Percentiles rank a stretch among this genome's conserved stretches.
Evolutionary conservation across 345 rosid species (phyloP).

Genomic region (Angophora floribunda): DNA sequence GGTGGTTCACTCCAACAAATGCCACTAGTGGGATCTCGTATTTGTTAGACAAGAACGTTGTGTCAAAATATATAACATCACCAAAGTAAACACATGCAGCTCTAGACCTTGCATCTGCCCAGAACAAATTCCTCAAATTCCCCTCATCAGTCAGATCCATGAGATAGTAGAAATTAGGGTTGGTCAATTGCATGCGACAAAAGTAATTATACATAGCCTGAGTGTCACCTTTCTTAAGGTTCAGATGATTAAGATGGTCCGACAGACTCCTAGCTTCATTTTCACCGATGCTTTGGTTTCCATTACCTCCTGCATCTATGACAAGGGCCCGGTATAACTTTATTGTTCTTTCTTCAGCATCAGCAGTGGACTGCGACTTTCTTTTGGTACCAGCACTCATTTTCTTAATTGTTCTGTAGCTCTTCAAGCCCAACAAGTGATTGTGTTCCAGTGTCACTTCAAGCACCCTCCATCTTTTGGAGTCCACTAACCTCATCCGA

Average conservation of each 20-base stretch:
- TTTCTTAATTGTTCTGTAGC: conserved; percentile 8
- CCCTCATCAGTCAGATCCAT: conserved; percentile 20
- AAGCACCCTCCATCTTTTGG: conserved; percentile 61
- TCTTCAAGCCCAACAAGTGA: conserved; percentile 46
- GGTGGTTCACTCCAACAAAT: conserved; percentile 16
- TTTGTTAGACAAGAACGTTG: conserved; percentile 3
- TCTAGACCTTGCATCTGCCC: conserved; percentile 24
- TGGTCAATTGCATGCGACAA: conserved; percentile 24
- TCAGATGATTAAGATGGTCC: conserved; percentile 7
- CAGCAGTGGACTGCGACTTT: background rate
- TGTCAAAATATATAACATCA: conserved; percentile 13
- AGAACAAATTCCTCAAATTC: conserved; percentile 13
- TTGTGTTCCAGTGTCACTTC: conserved; percentile 72
- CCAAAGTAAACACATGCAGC: conserved; percentile 10
- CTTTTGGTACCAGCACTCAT: conserved; percentile 2
- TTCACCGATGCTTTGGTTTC: background rate
- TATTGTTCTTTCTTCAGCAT: conserved; percentile 5
- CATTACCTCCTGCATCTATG: conserved; percentile 1
- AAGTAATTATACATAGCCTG: conserved; percentile 17
- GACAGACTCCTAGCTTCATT: background rate
- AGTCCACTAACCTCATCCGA: conserved; percentile 65
- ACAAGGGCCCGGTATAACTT: conserved; percentile 17
- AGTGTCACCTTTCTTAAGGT: conserved; percentile 9
- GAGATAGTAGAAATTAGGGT: conserved; percentile 17
- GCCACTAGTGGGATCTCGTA: conserved; percentile 21